Base-by-base conservation (phyloP, 2,329 filamentous ascomycete species). In the Colletotrichum graminicola region DNA sequence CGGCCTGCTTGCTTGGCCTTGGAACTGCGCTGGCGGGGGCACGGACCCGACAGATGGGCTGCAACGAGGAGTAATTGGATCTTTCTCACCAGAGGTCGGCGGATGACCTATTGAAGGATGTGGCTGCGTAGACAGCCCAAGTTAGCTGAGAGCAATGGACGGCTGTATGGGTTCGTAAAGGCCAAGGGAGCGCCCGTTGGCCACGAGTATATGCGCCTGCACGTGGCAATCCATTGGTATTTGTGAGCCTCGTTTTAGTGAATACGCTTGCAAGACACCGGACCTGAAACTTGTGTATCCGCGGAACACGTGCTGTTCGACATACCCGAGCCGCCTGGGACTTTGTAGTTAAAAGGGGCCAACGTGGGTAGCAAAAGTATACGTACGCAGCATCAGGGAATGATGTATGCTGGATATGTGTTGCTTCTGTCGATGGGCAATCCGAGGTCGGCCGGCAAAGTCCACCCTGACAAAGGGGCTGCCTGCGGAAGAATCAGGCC, bases 1-100 rank as follows among this genome's bases (percentile, higher is more conserved):
- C 75, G 80, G 4, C 80, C 82, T 0, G 73, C 76, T 0, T 72
- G 75, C 0, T 21, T 34, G 41, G 49, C 12, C 23, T 63, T 2
- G 18, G 41, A 21, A 5, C 21, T 11, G 32, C 52, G n/a, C 36
- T 69, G 54, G 43, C 54, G 43, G 54, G 26, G 34, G 26, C 45
- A 29, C 43, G 45, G 54, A 60, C 65, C 39, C 32, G 41, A n/a
- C 49, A 45, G n/a, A 57, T 49, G 21, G 12, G 23, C 7, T 26
- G 26, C 43, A 61, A 29, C 18, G 23, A 51, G 41, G 29, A 47
- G 32, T 39, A 36, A 10, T 32, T 64, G 1, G 59, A 47, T 34
- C 47, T 21, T 26, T 71, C 56, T 14, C 11, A 67, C 5, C 12
- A 62, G 2, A 57, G 36, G 51, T 8, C 51, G 16, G 16, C 3